These are phyloP conservation scores for Psophocarpus tetragonolobus DNA, from an alignment of 306 rosid genomes.

Conservation along the genomic window DNA sequence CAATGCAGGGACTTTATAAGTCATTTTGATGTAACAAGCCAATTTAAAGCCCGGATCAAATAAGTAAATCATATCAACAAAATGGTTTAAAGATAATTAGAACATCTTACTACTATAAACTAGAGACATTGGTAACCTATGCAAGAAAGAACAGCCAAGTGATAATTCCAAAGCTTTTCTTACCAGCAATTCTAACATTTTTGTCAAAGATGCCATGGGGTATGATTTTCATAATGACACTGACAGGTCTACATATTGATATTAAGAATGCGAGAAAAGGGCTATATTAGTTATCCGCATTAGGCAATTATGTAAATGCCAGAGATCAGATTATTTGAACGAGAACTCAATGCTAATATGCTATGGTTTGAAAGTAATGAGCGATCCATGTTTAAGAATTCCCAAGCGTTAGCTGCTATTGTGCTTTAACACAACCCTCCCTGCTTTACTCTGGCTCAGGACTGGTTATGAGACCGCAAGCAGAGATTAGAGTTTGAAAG, in stretches of 20 bases:
- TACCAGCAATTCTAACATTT: not conserved
- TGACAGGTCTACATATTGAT: not conserved
- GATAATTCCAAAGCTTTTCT: not conserved
- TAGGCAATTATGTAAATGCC: not conserved
- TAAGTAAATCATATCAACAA: not conserved
- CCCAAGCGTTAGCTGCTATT: not conserved
- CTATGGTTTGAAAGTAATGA: not conserved
- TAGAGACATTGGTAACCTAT: not conserved
- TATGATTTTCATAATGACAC: not conserved
- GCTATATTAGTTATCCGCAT: not conserved
- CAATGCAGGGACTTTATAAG: not conserved
- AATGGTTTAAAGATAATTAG: not conserved
- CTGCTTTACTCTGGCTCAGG: not conserved
- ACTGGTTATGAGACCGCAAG: not conserved
- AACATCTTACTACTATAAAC: not conserved
- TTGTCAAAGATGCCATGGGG: not conserved
- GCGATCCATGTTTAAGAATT: not conserved
- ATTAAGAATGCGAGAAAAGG: not conserved
- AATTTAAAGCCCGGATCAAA: slow-evolving; percentile 2
- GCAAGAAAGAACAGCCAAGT: slow-evolving; percentile 15
- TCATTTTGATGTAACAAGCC: not conserved
- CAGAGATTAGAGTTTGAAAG: not conserved
- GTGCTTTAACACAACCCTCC: not conserved
- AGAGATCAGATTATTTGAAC: slow-evolving; percentile 4
- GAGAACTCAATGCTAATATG: slow-evolving; percentile 7